Base-by-base conservation (phyloP, 257 asterid species). In the Eucommia ulmoides region DNA sequence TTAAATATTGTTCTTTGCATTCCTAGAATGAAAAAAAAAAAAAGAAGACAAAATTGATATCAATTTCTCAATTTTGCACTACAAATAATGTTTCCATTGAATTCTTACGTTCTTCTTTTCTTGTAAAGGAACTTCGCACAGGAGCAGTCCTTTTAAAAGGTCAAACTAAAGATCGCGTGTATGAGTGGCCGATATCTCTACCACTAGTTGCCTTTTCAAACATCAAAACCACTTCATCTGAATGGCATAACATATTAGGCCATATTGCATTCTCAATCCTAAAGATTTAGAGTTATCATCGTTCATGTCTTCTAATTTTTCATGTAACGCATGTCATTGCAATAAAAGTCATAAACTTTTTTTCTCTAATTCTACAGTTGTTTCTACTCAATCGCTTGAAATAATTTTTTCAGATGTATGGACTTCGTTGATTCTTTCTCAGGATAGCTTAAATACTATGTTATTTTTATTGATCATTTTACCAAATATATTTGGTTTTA, bases 291-390 rank as follows among this genome's bases (percentile, higher is more conserved):
- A 29, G 7, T 29, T 29, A 12, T 29, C 38, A 5, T 29, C 38
- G 8, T 29, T n/a, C n/a, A 14, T 46, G 24, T 19, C 51, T 2
- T 3, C 20, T 2, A 49, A 49, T 3, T 23, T 49, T 22, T 49
- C 19, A 11, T 52, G 56, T 19, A 26, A 33, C 20, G 46, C 19
- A 7, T 52, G 46, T 19, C 19, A 12, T 19, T 29, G 24, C 3
- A 52, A 33, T 52, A 52, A 52, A 33, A 52, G 46, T 11, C 24
- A 52, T 22, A 29, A 33, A 29, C 9, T 52, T 8, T 23, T 46
- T 29, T 29, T 29, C 7, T 29, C 12, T 29, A 29, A 7, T 5
- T 29, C 7, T 29, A 29, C 38, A 5, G 12, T 29, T 29, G 12
- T 29, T 12, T 29, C 7, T 12, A 5, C 12, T 29, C 38, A 29